Evolutionary conservation across 805 yeast genomes (phyloP).

Genomic region (Pichia kluyveri): DNA sequence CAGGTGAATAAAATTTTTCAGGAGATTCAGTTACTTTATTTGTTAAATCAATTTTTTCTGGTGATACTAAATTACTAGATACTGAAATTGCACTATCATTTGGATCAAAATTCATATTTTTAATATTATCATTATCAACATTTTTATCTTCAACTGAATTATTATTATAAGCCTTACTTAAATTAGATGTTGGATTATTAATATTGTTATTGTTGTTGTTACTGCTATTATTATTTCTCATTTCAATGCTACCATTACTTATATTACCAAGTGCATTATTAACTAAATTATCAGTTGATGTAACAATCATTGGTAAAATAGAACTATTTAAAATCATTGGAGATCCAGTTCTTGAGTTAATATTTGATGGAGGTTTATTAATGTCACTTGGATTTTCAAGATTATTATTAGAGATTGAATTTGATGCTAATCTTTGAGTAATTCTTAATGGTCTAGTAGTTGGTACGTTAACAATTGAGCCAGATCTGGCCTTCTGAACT

Average conservation of each 20-base stretch:
- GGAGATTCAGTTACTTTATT: too few species aligned
- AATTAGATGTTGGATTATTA: background rate
- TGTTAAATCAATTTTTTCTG: too few species aligned
- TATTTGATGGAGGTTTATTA: background rate
- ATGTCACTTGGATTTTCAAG: background rate
- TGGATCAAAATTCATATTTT: background rate
- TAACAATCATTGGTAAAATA: conserved; percentile 6
- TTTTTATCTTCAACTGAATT: background rate
- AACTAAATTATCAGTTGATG: background rate
- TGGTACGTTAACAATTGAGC: background rate
- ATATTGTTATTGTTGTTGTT: background rate
- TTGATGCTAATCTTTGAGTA: conserved; percentile 40
- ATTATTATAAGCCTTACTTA: background rate
- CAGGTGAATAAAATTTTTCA: too few species aligned
- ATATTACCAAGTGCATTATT: background rate
- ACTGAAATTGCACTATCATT: background rate
- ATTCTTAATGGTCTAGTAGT: conserved; percentile 59
- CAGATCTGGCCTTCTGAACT: background rate
- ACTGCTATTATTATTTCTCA: background rate
- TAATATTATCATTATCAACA: background rate
- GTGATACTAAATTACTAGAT: background rate
- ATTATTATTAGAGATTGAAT: conserved; percentile 4
- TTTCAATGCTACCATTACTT: background rate
- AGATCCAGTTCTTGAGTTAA: conserved; percentile 11
- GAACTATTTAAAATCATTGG: conserved; percentile 7